Percentiles rank a stretch among this genome's conserved stretches.
phyloP scores from a whole-genome alignment of 2,329 filamentous ascomycete genomes.

The Claviceps citrina region DNA sequence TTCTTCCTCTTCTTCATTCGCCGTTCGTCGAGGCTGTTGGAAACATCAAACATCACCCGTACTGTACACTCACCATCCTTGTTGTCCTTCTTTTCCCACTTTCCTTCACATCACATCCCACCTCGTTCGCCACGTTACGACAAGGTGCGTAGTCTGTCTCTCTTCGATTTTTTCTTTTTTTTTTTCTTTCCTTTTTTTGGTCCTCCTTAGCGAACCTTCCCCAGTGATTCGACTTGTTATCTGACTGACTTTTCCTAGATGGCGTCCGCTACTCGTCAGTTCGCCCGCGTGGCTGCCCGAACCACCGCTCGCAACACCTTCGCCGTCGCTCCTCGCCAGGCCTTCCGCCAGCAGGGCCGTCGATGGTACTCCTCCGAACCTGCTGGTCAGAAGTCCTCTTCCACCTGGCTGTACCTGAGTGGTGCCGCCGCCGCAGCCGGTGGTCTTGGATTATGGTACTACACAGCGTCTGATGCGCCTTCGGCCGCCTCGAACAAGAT shows the following conservation, averaged over 20 bases:
- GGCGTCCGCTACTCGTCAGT: conserved; percentile 34
- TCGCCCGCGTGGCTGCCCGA: conserved; percentile 44
- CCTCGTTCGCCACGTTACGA: neutral
- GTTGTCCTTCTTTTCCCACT: neutral
- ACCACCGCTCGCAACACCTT: conserved; percentile 42
- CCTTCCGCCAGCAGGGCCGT: conserved; percentile 58
- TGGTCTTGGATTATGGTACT: conserved; percentile 52
- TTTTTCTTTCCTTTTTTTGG: no score
- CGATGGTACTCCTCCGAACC: conserved; percentile 67
- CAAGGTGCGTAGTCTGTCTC: neutral
- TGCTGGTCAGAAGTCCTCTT: conserved; percentile 31
- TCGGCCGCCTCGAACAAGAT: conserved; percentile 35
- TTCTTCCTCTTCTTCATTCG: conserved; percentile 3
- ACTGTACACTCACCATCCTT: no score
- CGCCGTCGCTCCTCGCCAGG: conserved; percentile 44
- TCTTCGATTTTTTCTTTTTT: no score
- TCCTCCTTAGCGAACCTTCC: no score
- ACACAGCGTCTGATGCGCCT: conserved; percentile 38
- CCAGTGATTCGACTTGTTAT: no score
- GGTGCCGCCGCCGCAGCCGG: conserved; percentile 43
- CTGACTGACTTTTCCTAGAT: conserved; percentile 14
- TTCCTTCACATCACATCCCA: neutral
- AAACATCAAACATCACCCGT: neutral
- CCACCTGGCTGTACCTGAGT: conserved; percentile 38
- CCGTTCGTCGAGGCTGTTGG: neutral